Base-by-base conservation (phyloP, 768 basidiomycete species). In the Lanmaoa rubissima region DNA sequence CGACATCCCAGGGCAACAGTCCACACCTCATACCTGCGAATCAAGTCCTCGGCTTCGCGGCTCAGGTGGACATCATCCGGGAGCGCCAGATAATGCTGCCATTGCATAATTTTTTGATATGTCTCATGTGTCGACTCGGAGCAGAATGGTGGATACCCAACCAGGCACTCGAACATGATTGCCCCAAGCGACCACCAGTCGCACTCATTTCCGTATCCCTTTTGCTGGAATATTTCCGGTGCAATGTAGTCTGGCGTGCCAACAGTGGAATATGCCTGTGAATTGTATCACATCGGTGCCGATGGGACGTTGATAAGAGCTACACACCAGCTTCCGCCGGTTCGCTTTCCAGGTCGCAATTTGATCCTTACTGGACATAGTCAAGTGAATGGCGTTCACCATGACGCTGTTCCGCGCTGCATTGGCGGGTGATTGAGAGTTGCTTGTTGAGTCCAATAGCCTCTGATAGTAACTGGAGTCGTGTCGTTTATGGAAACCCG, bases 181-280 rank as follows among this genome's bases (percentile, higher is more conserved):
- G 94, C 92, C 5, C 97, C 97, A 31, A 98, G 80, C 9, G 95
- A 97, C 97, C 97, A 99, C 94, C 95, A 98, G 73, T 99, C 97
- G 67, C 95, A 98, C 73, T 96, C 95, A 66, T 95, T 92, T 24
- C 92, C 94, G 70, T 98, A 98, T n/a, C 97, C 97, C 69, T 92
- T 88, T 70, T 95, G 93, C 58, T 89, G 73, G 79, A 98, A 98
- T 66, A 98, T 97, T 71, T 98, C 95, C 1, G 95, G 94, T 3
- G 96, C 94, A 64, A 98, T 97, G 73, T 97, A 88, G 72, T 98
- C 96, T 4, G 94, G 95, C 26, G 95, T 98, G 40, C 95, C 95
- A 60, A 98, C 96, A 12, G 97, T 98, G 4, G 95, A 98, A 74
- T 95, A 99, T 4, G 96, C 96, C 92, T 94, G 36, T 19, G 56